A percentile compares a stretch with the other conserved stretches of the same genome.
Evolutionary conservation across 1,284 basidiomycete genomes (phyloP).

Genomic region (Taiwanofungus camphoratus): DNA sequence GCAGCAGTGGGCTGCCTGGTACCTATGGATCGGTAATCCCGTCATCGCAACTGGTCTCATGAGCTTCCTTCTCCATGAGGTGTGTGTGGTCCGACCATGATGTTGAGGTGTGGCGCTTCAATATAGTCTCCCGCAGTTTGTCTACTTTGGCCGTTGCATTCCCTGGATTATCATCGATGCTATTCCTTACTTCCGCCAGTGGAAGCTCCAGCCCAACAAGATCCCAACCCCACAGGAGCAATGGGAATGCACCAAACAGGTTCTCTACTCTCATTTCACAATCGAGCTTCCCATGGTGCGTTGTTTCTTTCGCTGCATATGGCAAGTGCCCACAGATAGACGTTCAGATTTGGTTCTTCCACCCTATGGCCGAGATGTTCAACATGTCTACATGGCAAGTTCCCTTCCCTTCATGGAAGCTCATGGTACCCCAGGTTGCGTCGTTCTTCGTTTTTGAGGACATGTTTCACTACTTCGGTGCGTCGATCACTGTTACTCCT

Average conservation of each 20-base stretch:
- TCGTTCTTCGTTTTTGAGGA: constrained; percentile 98
- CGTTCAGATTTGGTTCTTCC: constrained; percentile 89
- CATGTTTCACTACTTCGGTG: constrained; percentile 81
- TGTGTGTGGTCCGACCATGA: constrained; percentile 43
- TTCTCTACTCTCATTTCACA: constrained; percentile 94
- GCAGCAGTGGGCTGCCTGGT: constrained; percentile 79
- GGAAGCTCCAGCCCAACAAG: constrained; percentile 92
- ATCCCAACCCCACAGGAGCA: constrained; percentile 79
- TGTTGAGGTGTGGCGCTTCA: no score
- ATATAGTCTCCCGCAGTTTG: no score
- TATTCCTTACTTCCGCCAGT: constrained; percentile 89
- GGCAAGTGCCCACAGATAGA: background rate
- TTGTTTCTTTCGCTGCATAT: background rate
- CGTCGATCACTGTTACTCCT: constrained; percentile 17
- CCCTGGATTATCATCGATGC: constrained; percentile 97
- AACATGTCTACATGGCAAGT: constrained; percentile 93
- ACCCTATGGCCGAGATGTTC: constrained; percentile 86
- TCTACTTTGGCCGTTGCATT: constrained; percentile 94
- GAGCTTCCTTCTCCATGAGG: constrained; percentile 93
- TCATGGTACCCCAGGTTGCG: constrained; percentile 77
- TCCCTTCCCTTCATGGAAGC: constrained; percentile 75
- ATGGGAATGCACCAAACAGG: constrained; percentile 95
- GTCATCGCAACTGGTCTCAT: constrained; percentile 91
- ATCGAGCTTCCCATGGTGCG: constrained; percentile 86
- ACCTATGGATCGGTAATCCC: constrained; percentile 85